Conservation (phyloP, 805 yeast genomes). For the Grigorovia jiainica region DNA sequence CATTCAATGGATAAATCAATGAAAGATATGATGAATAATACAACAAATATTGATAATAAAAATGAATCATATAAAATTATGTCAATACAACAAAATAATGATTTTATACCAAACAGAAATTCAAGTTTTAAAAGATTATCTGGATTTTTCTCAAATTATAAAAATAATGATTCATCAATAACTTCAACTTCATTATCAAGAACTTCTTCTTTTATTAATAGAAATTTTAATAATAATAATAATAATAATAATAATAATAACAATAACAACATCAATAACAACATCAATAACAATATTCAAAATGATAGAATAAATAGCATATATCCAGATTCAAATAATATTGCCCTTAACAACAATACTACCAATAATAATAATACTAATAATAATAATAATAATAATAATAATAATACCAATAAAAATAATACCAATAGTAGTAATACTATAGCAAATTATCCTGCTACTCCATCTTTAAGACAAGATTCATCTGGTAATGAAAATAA, state of each 20-base stretch:
- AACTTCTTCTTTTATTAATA: background rate
- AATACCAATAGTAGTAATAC: background rate
- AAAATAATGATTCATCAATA: conserved; percentile 5
- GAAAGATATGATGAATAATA: conserved; percentile 16
- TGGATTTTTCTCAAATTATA: conserved; percentile 9
- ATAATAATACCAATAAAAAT: background rate
- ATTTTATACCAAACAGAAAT: conserved; percentile 8
- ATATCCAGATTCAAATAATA: background rate
- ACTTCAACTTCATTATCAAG: conserved; percentile 5
- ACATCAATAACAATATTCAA: background rate
- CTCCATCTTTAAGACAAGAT: background rate
- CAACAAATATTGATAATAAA: background rate
- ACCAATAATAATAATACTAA: background rate
- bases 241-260: background rate
- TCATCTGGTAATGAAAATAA: background rate
- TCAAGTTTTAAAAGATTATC: conserved; percentile 17
- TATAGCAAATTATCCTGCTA: background rate
- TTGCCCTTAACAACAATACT: background rate
- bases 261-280: background rate
- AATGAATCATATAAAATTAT: background rate
- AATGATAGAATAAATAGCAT: background rate
- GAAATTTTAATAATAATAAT: conserved; percentile 1
- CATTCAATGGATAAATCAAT: conserved; percentile 15
- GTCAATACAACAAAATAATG: conserved; percentile 4
- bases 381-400: background rate